Conservation (phyloP, 2,329 filamentous ascomycete species). For the Curvularia sp. region DNA sequence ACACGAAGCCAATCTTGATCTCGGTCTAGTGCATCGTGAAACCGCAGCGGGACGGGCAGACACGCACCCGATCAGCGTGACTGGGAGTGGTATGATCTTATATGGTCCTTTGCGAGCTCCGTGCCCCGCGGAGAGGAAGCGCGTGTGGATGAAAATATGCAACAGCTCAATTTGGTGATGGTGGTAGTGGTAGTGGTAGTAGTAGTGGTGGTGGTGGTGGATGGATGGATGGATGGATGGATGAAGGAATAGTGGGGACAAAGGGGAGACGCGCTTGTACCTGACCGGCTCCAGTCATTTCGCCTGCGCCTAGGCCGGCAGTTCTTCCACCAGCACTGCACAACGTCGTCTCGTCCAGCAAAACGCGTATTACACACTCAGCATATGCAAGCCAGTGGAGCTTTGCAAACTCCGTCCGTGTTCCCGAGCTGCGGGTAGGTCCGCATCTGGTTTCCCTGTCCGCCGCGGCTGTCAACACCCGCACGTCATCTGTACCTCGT, state of each 20-base stretch:
- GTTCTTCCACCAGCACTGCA: not conserved
- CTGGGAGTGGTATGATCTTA: not conserved
- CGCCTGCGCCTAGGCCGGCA: constrained; percentile 16
- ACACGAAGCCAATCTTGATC: not conserved
- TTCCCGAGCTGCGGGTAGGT: too few species aligned
- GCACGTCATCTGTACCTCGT: not conserved
- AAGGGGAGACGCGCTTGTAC: constrained; percentile 7
- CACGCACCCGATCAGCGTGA: not conserved
- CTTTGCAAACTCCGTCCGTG: not conserved
- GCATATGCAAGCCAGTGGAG: not conserved
- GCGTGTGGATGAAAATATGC: not conserved
- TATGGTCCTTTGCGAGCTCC: not conserved
- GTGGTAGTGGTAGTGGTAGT: not conserved
- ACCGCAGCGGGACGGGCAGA: constrained; percentile 1
- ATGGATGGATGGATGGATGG: not conserved
- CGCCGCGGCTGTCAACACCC: not conserved
- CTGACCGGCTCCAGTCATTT: constrained; percentile 13
- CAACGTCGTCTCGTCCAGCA: not conserved
- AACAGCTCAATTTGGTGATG: not conserved
- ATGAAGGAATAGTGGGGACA: not conserved
- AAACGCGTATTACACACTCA: not conserved
- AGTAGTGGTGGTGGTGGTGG: not conserved
- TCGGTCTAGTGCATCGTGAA: constrained; percentile 8
- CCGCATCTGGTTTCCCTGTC: not conserved
- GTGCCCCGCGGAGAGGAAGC: not conserved